phyloP scores from a whole-genome alignment of 2,329 filamentous ascomycete genomes.

The Blumeria graminis region DNA sequence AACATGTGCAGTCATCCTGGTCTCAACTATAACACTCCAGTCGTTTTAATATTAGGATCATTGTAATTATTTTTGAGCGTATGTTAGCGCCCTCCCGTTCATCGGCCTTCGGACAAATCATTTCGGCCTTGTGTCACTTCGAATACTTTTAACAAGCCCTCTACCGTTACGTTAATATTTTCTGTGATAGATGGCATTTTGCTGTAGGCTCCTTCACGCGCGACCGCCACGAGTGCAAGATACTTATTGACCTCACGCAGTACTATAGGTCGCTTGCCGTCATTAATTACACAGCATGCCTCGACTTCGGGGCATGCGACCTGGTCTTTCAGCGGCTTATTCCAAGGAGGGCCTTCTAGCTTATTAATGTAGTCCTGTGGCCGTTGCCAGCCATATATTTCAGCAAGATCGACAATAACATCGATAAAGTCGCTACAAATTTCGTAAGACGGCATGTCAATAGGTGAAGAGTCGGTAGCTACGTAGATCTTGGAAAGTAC shows the following conservation, averaged over 20 bases:
- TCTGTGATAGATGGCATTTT: slow-evolving; percentile 70
- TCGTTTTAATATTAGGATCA: too few species aligned
- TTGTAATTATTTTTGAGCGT: too few species aligned
- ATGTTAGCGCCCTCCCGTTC: too few species aligned
- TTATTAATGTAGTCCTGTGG: slow-evolving; percentile 27
- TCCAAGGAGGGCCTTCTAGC: slow-evolving; percentile 36
- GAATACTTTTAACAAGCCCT: slow-evolving; percentile 59
- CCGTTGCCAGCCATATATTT: slow-evolving; percentile 67
- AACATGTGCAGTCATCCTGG: too few species aligned
- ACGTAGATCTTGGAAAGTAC: slow-evolving; percentile 98
- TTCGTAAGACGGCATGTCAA: slow-evolving; percentile 89
- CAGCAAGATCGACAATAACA: slow-evolving; percentile 88
- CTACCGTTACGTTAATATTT: slow-evolving; percentile 63
- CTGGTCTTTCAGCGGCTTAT: slow-evolving; percentile 37
- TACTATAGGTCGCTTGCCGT: slow-evolving; percentile 36
- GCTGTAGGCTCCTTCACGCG: slow-evolving; percentile 65
- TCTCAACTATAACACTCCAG: too few species aligned
- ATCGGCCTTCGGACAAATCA: too few species aligned
- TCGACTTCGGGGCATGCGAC: slow-evolving; percentile 40
- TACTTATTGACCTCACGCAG: slow-evolving; percentile 48
- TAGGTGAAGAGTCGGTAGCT: slow-evolving; percentile 77
- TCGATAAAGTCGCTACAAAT: slow-evolving; percentile 98
- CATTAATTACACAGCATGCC: slow-evolving; percentile 42
- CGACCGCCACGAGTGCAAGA: slow-evolving; percentile 60
- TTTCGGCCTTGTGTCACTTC: slow-evolving; percentile 26